Percentiles rank a stretch among this genome's conserved stretches.
phyloP scores from a whole-genome alignment of 441 rosid genomes.

The Cnidoscolus chayamansa region DNA sequence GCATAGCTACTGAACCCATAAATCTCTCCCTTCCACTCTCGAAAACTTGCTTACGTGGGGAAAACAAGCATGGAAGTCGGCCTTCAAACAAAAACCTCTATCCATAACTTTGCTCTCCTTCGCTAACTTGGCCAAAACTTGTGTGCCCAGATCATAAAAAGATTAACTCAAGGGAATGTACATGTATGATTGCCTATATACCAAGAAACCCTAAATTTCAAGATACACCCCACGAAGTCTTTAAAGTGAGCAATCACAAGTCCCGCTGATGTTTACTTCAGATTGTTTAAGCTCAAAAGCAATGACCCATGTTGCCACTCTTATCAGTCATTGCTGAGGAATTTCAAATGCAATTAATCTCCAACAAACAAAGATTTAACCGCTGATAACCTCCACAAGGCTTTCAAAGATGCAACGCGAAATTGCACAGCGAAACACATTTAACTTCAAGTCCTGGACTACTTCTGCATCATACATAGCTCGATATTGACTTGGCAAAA shows the following conservation, averaged over 20 bases:
- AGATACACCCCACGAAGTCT: background rate
- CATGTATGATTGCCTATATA: background rate
- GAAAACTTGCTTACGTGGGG: background rate
- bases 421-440: background rate
- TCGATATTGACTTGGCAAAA: background rate
- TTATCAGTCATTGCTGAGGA: background rate
- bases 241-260: background rate
- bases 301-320: background rate
- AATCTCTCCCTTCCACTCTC: too few relatives aligned
- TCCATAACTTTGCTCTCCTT: too few relatives aligned
- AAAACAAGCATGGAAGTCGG: background rate
- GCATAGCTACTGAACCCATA: too few relatives aligned
- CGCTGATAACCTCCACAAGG: background rate
- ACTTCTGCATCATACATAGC: background rate
- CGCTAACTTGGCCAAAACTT: background rate
- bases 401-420: background rate
- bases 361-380: background rate
- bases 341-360: background rate
- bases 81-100: background rate
- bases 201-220: conserved; percentile 12
- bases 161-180: background rate
- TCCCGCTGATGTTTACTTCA: background rate
- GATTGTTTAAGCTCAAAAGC: background rate
- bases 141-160: background rate
- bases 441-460: background rate